Conservation (phyloP, 805 yeast species). For the Jamesozyma lodderae region DNA sequence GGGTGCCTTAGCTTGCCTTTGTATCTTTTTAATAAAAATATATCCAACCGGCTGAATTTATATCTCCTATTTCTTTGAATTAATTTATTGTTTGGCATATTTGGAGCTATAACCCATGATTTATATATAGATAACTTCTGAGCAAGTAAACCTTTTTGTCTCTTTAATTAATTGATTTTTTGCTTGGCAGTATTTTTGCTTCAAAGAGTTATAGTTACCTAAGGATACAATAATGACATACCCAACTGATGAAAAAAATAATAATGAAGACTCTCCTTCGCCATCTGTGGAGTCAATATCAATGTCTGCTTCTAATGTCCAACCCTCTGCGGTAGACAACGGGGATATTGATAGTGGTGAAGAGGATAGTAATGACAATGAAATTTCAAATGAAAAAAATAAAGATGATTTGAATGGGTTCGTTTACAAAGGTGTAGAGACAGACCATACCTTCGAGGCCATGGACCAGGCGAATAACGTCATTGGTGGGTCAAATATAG, state of each 20-base stretch:
- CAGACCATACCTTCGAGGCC: constrained; percentile 6
- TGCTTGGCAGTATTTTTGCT: too few relatives aligned
- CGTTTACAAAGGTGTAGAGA: constrained; percentile 6
- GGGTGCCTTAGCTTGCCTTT: too few relatives aligned
- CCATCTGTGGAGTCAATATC: background rate
- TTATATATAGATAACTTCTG: too few relatives aligned
- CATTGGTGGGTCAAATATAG: constrained; percentile 12
- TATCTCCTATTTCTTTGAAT: too few relatives aligned
- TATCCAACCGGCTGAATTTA: too few relatives aligned
- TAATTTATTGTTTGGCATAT: too few relatives aligned
- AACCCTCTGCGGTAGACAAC: constrained; percentile 4
- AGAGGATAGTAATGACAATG: background rate
- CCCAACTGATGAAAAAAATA: background rate
- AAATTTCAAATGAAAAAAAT: background rate
- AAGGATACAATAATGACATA: too few relatives aligned
- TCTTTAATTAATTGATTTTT: too few relatives aligned
- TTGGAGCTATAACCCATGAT: too few relatives aligned
- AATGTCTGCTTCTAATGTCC: background rate
- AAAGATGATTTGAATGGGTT: background rate
- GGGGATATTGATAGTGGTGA: background rate
- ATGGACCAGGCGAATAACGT: constrained; percentile 6
- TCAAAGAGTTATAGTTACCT: too few relatives aligned
- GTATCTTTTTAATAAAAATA: too few relatives aligned
- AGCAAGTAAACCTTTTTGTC: too few relatives aligned
- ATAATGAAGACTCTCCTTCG: background rate